These are phyloP conservation scores for Scorias spongiosa DNA, from an alignment of 2,329 filamentous ascomycete species.

Conservation along the genomic window DNA sequence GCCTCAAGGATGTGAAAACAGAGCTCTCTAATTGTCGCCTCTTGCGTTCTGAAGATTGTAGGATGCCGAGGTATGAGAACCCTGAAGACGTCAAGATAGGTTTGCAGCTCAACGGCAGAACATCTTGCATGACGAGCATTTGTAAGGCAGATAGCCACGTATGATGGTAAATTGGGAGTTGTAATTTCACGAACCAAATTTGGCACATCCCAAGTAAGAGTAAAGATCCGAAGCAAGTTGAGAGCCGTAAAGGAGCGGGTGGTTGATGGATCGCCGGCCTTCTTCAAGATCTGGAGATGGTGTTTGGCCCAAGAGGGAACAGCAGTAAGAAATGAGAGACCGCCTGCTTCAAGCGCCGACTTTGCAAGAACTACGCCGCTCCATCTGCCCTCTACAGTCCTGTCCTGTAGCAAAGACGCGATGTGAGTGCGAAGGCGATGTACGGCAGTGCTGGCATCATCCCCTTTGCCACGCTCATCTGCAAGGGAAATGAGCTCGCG, in stretches of 20 bases:
- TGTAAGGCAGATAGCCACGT: conserved; percentile 58
- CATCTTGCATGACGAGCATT: conserved; percentile 32
- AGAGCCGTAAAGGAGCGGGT: conserved; percentile 66
- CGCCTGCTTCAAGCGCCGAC: conserved; percentile 64
- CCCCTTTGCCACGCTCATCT: conserved; percentile 41
- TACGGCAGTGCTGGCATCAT: conserved; percentile 53
- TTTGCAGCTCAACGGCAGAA: conserved; percentile 34
- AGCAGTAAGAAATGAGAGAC: conserved; percentile 64
- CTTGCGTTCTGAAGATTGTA: conserved; percentile 65
- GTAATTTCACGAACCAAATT: conserved; percentile 77
- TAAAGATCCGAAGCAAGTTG: conserved; percentile 68
- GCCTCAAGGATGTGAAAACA: background rate
- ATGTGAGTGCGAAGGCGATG: conserved; percentile 73
- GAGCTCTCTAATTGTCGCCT: conserved; percentile 40
- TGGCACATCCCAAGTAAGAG: conserved; percentile 65
- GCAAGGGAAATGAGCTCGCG: conserved; percentile 46
- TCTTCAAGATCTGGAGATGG: conserved; percentile 63
- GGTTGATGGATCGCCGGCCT: conserved; percentile 53
- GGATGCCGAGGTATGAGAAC: conserved; percentile 66
- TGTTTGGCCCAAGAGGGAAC: conserved; percentile 61
- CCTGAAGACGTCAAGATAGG: conserved; percentile 55
- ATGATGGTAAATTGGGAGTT: conserved; percentile 62
- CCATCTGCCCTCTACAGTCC: conserved; percentile 59
- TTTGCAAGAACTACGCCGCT: conserved; percentile 67
- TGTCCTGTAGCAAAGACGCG: conserved; percentile 62